A percentile compares a stretch with the other conserved stretches of the same genome.
Conservation (phyloP, 306 rosid genomes). For the Prunus salicina region DNA sequence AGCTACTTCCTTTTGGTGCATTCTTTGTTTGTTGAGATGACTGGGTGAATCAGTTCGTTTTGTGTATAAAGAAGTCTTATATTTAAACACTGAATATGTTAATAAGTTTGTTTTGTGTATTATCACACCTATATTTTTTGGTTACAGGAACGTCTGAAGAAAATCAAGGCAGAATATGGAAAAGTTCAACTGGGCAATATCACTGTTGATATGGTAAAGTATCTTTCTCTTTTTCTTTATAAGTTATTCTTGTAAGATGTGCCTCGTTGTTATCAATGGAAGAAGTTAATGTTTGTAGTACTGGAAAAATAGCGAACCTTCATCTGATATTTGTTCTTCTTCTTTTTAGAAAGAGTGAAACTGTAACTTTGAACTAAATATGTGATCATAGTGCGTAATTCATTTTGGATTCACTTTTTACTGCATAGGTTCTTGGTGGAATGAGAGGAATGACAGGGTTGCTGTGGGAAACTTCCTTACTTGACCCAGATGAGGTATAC, state of each 20-base stretch:
- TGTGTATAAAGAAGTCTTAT: not conserved
- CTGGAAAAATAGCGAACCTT: not conserved
- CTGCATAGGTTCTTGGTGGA: slow-evolving; percentile 85
- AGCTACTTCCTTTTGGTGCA: not conserved
- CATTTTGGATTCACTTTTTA: slow-evolving; percentile 7
- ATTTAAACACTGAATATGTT: not conserved
- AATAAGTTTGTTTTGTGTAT: not conserved
- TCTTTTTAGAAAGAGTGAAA: not conserved
- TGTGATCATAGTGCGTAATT: not conserved
- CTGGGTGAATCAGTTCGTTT: not conserved
- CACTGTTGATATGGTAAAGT: slow-evolving; percentile 83
- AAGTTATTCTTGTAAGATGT: not conserved
- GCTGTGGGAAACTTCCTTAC: slow-evolving; percentile 91
- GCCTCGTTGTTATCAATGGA: slow-evolving; percentile 1
- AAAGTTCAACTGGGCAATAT: slow-evolving; percentile 80
- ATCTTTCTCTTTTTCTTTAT: not conserved
- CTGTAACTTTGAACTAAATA: not conserved
- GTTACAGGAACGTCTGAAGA: slow-evolving; percentile 86
- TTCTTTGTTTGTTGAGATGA: not conserved
- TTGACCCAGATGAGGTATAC: slow-evolving; percentile 94
- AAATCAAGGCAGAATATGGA: slow-evolving; percentile 77
- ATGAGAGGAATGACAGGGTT: slow-evolving; percentile 99
- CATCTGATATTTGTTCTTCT: not conserved
- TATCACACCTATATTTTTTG: slow-evolving; percentile 6
- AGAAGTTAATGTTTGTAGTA: not conserved